Evolutionary conservation across 2,329 filamentous ascomycete genomes (phyloP).

Genomic region (Podosphaera aphanis): DNA sequence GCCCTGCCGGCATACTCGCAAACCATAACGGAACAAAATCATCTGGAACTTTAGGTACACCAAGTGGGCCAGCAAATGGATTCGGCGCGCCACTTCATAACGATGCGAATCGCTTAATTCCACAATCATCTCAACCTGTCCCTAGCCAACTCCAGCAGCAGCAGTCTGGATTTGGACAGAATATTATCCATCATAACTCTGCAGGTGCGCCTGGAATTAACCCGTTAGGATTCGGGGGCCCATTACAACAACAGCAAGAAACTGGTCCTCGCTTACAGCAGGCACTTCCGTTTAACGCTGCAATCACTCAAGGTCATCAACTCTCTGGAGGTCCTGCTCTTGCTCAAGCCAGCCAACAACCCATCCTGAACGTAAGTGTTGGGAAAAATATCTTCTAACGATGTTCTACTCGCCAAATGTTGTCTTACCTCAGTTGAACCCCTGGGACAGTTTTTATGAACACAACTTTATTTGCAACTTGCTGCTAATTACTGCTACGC

Average conservation of each 20-base stretch:
- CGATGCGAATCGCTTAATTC: constrained; percentile 27
- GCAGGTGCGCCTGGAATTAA: constrained; percentile 35
- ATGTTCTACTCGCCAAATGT: too few species aligned
- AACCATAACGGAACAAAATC: constrained; percentile 40
- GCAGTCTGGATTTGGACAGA: constrained; percentile 33
- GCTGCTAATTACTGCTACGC: too few species aligned
- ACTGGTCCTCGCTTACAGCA: constrained; percentile 36
- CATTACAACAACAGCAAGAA: constrained; percentile 23
- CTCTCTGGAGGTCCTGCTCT: constrained; percentile 25
- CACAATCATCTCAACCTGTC: constrained; percentile 26
- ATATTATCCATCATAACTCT: constrained; percentile 21
- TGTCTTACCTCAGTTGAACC: too few species aligned
- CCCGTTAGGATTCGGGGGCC: constrained; percentile 44
- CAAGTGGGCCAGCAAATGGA: constrained; percentile 16
- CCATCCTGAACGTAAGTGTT: constrained; percentile 46
- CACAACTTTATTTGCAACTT: too few species aligned
- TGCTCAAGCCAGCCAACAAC: constrained; percentile 52
- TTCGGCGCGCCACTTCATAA: constrained; percentile 32
- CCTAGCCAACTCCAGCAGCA: constrained; percentile 23
- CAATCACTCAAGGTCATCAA: constrained; percentile 15
- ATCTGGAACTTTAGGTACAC: constrained; percentile 21
- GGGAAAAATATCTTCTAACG: too few species aligned
- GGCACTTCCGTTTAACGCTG: constrained; percentile 25
- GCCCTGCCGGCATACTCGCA: constrained; percentile 67
- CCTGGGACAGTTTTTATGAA: not conserved